These are phyloP conservation scores for Podila epigama DNA, from an alignment of 192 early-diverging fungal species.

Conservation along the genomic window DNA sequence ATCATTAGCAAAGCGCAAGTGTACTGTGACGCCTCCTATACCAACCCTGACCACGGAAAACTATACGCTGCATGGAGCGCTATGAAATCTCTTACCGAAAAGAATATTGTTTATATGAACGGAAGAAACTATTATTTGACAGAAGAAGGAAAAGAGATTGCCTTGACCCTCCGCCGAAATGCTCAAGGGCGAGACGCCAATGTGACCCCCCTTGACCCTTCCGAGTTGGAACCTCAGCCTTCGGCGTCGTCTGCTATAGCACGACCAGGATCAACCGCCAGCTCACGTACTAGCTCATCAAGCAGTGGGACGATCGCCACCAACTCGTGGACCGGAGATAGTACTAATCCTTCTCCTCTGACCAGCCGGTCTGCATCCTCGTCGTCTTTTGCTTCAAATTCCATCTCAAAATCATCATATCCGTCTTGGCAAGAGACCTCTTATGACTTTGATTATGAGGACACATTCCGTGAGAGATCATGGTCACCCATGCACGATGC, in stretches of 20 bases:
- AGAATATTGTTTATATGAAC: constrained; percentile 70
- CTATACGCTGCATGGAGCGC: constrained; percentile 80
- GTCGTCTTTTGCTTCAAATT: background rate
- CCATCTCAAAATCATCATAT: background rate
- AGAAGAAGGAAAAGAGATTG: constrained; percentile 73
- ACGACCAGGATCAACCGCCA: no score
- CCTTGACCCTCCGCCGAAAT: constrained; percentile 53
- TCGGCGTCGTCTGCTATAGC: no score
- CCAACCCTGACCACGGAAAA: constrained; percentile 53
- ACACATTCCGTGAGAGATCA: background rate
- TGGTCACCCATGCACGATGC: background rate
- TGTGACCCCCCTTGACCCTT: background rate
- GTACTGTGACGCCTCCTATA: constrained; percentile 73
- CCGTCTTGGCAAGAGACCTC: background rate
- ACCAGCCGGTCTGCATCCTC: no score
- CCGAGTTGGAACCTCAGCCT: background rate
- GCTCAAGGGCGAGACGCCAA: constrained; percentile 36
- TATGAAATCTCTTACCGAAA: constrained; percentile 76
- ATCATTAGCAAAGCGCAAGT: constrained; percentile 70
- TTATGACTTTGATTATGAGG: background rate
- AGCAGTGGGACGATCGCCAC: background rate
- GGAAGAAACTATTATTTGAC: constrained; percentile 74
- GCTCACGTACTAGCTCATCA: background rate
- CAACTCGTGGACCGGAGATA: background rate
- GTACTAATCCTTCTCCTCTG: background rate